Evolutionary conservation across 768 basidiomycete species (phyloP), one percentile per base, ranked within the genome.

Genomic region (Phaffia tasmanica): DNA sequence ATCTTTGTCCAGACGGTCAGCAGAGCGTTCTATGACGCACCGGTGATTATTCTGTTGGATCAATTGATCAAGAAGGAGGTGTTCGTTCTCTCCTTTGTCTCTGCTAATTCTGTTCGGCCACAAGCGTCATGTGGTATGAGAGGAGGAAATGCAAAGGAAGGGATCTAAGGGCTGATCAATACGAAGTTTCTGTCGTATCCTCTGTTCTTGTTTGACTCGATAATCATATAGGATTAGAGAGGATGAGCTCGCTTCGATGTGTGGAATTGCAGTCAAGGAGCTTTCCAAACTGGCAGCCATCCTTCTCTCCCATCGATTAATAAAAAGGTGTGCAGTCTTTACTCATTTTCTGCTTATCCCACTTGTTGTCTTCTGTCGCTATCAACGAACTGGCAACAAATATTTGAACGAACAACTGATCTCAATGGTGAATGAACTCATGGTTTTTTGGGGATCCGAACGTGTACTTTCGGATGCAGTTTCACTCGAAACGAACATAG

Each of bases 21-120:
- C 56, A 84, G 94, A 72, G 85, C 87, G 46, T 98, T 99, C 78
- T 99, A 97, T 78, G 95, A 97, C 76, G 81, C 89, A 55, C 88
- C 88, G 73, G 91, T 81, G 76, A 88, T 86, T 72, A 87, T 98
- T 69, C 84, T 97, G 69, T 79, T 97, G 81, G 94, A 97, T 79
- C 88, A 94, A 78, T 84, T 99, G 75, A 84, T 89, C 68, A 85
- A 87, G 70, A 86, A 91, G 78, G 85, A 88, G 71, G 90, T 92
- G 93, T 98, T 83, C 87, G 94, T 88, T 25, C 42, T 11, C 16
- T 42, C 7, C 55, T 27, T 7, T 29, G 30, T 32, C 16, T 46
- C 55, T n/a, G 15, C 27, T 16, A n/a, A 23, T 32, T 46, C 21
- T 46, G 23, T 29, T 57, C 49, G 23, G 48, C 48, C 32, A 57